Evolutionary conservation across 805 yeast genomes (phyloP), one percentile per base, ranked within the genome.

Genomic region (Hanseniaspora opuntiae): DNA sequence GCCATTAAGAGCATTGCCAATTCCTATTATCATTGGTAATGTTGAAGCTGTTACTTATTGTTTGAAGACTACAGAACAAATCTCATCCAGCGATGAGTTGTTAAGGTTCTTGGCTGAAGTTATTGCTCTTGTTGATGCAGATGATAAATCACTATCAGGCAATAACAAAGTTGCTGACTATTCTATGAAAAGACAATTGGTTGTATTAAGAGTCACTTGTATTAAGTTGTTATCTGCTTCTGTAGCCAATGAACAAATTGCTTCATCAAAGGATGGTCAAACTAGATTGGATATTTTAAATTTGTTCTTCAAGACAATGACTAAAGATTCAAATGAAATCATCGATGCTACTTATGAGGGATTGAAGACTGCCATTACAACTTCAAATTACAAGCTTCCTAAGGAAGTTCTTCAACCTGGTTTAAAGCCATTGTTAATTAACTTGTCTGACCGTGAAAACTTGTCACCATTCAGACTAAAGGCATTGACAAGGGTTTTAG

Each of bases 11-110:
- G 99, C 99, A 0, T 73, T 93, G 57, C 98, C 99, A 0, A 93
- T 94, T 70, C 93, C 96, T 4, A 93, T 90, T 96, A 98, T 94
- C 68, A 93, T 93, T 54, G 98, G 98, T 37, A 89, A 93, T 65
- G 89, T 93, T 57, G 97, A 93, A 66, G 97, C 97, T 1, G 86
- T 93, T n/a, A 82, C 95, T 0, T 94, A 82, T 66, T 90, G 97
- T 63, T 70, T 93, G 55, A 33, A 41, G 16, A 17, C 25, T 11
- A 79, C 83, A 1, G 71, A 90, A 47, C 93, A 86, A 12, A 77
- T 84, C 57, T 75, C 96, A 0, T 88, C 90, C 59, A 86, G 85
- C 59, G 97, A 93, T 53, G 97, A 94, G 62, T 69, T 93, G 56
- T 84, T 82, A 56, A 71, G 99, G 52, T 71, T 94, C 54, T 69